Evolutionary conservation across 345 rosid species (phyloP), one percentile per base, ranked within the genome.

Genomic region (Acer yangbiense): DNA sequence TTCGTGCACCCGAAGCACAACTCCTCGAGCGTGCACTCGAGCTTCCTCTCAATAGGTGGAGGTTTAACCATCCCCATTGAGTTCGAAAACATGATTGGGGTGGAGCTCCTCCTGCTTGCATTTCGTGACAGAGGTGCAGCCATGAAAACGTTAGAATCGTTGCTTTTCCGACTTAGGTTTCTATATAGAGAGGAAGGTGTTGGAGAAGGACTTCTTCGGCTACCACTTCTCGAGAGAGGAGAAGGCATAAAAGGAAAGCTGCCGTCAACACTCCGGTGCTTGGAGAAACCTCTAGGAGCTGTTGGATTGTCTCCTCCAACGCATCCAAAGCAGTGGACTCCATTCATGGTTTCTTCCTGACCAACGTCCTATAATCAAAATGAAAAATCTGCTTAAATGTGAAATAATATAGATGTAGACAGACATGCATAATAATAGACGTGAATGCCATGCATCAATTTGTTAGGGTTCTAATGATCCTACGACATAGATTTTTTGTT

Each of bases 21-120:
- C 72, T 93, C 98, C 80, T 95, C 98, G 1, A 95, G 92, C n/a
- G 95, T 87, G 87, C 98, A 95, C 13, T 86, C 84, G 1, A 95
- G 92, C 52, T 77, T 67, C 87, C 83, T 82, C 84, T 89, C 88
- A 0, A 94, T 79, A 4, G 95, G 74, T 0, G 88, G 89, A 52
- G 94, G 94, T 68, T 89, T 95, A 67, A 91, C 72, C 69, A 77
- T 83, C 63, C 90, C 94, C 0, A 69, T 86, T 0, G 98, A 95
- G 78, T 88, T 89, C 7, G 98, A 93, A 80, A 86, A 95, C 87
- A 95, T 88, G 69, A 95, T 94, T 0, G 88, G 94, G 8, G 78
- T 87, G 5, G 79, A 52, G 48, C 77, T 86, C 46, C 81, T 76
- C 43, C 82, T 84, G 80, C 86, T 85, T 4, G 83, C 74, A 20